Evolutionary conservation across 2,329 filamentous ascomycete genomes (phyloP).

Genomic region (Metarhizium brunneum): DNA sequence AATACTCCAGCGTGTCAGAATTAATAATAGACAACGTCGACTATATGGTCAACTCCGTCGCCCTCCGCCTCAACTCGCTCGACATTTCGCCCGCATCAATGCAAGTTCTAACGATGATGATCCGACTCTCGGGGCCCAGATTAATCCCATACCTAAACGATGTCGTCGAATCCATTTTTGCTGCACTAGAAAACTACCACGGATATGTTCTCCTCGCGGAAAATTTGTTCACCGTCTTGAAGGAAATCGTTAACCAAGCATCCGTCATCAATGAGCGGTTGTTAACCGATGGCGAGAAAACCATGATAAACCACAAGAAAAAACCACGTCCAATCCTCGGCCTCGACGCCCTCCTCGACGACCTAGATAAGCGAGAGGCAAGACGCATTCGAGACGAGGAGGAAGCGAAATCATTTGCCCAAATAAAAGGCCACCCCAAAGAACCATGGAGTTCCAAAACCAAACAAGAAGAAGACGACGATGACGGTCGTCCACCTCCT

Average conservation of each 20-base stretch:
- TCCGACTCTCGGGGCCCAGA: slow-evolving; percentile 70
- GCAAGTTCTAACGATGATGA: slow-evolving; percentile 89
- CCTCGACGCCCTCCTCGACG: slow-evolving; percentile 38
- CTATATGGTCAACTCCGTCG: slow-evolving; percentile 91
- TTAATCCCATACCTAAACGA: slow-evolving; percentile 88
- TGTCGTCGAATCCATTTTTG: slow-evolving; percentile 82
- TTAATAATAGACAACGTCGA: slow-evolving; percentile 88
- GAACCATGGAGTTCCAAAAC: slow-evolving; percentile 27
- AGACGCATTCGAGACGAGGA: slow-evolving; percentile 24
- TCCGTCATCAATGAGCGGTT: slow-evolving; percentile 47
- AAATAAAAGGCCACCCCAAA: slow-evolving; percentile 19
- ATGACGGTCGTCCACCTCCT: slow-evolving; percentile 25
- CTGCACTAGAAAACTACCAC: slow-evolving; percentile 88
- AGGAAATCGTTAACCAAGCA: slow-evolving; percentile 75
- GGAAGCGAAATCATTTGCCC: slow-evolving; percentile 17
- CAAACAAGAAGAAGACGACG: slow-evolving; percentile 23
- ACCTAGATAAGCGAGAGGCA: slow-evolving; percentile 50
- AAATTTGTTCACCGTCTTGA: slow-evolving; percentile 71
- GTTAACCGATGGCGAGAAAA: slow-evolving; percentile 29
- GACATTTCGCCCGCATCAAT: slow-evolving; percentile 88
- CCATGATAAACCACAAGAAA: slow-evolving; percentile 34
- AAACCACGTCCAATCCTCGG: slow-evolving; percentile 19
- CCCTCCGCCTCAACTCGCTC: slow-evolving; percentile 79
- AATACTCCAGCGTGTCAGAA: slow-evolving; percentile 64
- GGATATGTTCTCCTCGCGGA: slow-evolving; percentile 84